These are phyloP conservation scores for Myxozyma melibiosi DNA, from an alignment of 805 yeast species.

Conservation along the genomic window DNA sequence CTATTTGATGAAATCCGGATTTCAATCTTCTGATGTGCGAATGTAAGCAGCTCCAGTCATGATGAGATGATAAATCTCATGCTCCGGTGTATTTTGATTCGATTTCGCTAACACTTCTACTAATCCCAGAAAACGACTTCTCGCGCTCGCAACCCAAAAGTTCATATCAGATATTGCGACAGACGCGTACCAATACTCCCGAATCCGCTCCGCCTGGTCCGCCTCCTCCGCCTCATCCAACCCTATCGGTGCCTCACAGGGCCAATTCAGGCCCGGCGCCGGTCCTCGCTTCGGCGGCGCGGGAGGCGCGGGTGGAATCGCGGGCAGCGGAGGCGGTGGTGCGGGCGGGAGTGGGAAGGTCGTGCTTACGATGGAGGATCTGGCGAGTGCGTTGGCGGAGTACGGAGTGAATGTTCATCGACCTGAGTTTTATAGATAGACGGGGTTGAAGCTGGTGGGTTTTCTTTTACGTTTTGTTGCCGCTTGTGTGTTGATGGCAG, in stretches of 20 bases:
- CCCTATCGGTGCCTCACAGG: conserved; percentile 59
- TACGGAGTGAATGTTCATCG: conserved; percentile 87
- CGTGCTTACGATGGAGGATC: conserved; percentile 88
- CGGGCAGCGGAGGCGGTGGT: conserved; percentile 44
- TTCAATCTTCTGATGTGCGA: conserved; percentile 74
- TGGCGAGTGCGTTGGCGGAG: conserved; percentile 89
- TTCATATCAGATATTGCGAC: conserved; percentile 92
- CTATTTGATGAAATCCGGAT: conserved; percentile 74
- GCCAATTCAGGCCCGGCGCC: conserved; percentile 27
- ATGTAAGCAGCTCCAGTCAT: conserved; percentile 42
- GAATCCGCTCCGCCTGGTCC: conserved; percentile 85
- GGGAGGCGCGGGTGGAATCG: conserved; percentile 39
- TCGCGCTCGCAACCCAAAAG: conserved; percentile 95
- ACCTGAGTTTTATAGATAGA: conserved; percentile 88
- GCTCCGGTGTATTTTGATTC: conserved; percentile 34
- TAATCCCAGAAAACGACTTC: conserved; percentile 57
- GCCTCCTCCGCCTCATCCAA: conserved; percentile 64
- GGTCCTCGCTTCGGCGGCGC: conserved; percentile 44
- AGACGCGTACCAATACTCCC: conserved; percentile 92
- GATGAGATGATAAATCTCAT: neutral
- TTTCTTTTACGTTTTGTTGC: neutral
- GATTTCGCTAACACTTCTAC: conserved; percentile 10
- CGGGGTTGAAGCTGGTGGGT: neutral
- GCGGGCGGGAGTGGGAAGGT: conserved; percentile 59
- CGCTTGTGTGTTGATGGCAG: too few species aligned